A percentile compares a stretch with the other conserved stretches of the same genome.
phyloP scores from a whole-genome alignment of 208 protist species.

The Naegleria lovaniensis region DNA sequence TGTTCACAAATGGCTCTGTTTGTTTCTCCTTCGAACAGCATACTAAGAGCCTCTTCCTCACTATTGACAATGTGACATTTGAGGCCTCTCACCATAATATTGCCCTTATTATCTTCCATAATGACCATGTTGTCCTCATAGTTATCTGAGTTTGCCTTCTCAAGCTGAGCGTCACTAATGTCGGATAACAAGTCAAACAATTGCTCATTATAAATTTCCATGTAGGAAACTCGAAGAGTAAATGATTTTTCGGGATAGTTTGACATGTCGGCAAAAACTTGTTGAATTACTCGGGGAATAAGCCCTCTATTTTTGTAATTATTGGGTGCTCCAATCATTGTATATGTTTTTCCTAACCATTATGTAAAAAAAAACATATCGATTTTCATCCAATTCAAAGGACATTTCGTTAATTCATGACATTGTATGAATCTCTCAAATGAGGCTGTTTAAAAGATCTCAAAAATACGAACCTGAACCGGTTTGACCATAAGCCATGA shows the following conservation, averaged over 20 bases:
- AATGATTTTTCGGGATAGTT: slow-evolving; percentile 35
- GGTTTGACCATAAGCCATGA: slow-evolving; percentile 46
- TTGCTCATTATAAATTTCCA: slow-evolving; percentile 47
- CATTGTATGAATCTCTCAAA: too few relatives aligned
- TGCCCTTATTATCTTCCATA: slow-evolving; percentile 13
- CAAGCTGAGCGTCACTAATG: not conserved
- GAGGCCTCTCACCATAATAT: slow-evolving; percentile 28
- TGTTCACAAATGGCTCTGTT: slow-evolving; percentile 53
- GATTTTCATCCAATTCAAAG: too few relatives aligned
- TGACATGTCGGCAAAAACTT: slow-evolving; percentile 45
- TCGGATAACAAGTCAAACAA: slow-evolving; percentile 36
- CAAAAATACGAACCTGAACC: slow-evolving; percentile 30
- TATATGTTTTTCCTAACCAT: not conserved
- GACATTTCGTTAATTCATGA: too few relatives aligned
- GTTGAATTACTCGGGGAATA: slow-evolving; percentile 42
- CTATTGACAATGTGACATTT: slow-evolving; percentile 26
- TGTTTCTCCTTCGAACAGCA: slow-evolving; percentile 56
- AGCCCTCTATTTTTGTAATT: slow-evolving; percentile 48
- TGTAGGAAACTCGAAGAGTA: slow-evolving; percentile 35
- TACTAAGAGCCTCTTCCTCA: slow-evolving; percentile 54
- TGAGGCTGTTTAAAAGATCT: not conserved
- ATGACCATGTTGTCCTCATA: not conserved
- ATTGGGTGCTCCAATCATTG: not conserved
- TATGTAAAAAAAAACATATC: too few relatives aligned
- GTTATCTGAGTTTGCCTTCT: not conserved